Evolutionary conservation across 805 yeast genomes (phyloP), one percentile per base, ranked within the genome.

Genomic region (Cyberlindnera nakhonratchasimensis): DNA sequence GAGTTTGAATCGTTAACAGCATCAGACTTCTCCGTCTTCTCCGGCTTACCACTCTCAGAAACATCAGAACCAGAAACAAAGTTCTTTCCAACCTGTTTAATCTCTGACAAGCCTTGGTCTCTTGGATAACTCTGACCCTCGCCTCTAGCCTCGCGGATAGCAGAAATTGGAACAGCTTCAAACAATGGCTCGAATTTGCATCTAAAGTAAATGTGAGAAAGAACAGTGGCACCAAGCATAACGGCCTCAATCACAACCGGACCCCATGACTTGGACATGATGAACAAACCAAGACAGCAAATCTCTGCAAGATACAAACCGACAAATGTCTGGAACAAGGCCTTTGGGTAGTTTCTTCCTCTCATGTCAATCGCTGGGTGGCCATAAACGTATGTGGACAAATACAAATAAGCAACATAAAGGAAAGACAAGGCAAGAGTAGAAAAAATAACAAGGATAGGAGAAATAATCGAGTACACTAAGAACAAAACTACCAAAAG

Each of bases 241-340:
- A 79, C 71, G 42, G 69, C 82, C 62, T 84, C 90, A 42, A 86
- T 66, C 3, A 70, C 93, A 50, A 84, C 78, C 53, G 82, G 78
- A 18, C 84, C 87, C 91, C 91, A 86, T 50, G 82, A 72, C 67
- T 86, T 82, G 34, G 79, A 75, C 79, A 83, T 79, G 29, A 85
- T 83, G 57, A 85, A 85, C 58, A 86, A 67, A 29, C 85, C 91
- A 44, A 78, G 62, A 42, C 84, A 64, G 62, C 86, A 80, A 33
- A 82, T 65, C 62, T 86, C 87, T 33, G 82, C 83, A 47, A 86
- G 65, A 61, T 86, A 86, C 31, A 86, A 50, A 12, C 82, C 89
- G 43, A 78, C 83, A 59, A 83, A 84, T 11, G 80, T 69, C 63
- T 84, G 87, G 62, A 84, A 80, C 50, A 85, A 60, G 2, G 88